A percentile compares a stretch with the other conserved stretches of the same genome.
These are phyloP conservation scores for Malus asiatica DNA, from an alignment of 306 rosid species.

Conservation along the genomic window DNA sequence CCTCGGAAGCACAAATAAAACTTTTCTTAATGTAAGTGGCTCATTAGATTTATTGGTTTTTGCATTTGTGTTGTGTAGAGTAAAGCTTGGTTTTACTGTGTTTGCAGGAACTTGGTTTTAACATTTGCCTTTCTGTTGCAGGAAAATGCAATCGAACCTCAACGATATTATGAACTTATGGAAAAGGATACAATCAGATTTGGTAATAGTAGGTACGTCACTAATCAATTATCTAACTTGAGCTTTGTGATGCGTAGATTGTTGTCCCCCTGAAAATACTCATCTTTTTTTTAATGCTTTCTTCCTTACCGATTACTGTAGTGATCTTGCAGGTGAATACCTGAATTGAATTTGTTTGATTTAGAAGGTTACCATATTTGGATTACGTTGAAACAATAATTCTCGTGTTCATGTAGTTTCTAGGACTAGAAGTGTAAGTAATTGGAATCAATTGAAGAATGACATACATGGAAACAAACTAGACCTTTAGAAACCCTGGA, in stretches of 20 bases:
- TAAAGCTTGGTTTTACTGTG: conserved; percentile 5
- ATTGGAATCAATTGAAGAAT: background rate
- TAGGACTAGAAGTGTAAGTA: no score
- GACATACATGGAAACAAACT: background rate
- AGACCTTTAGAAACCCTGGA: background rate
- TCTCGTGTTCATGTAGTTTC: background rate
- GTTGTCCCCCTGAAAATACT: background rate
- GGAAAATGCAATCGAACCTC: conserved; percentile 86
- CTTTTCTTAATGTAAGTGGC: conserved; percentile 73
- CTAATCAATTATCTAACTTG: conserved; percentile 9
- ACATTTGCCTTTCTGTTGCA: conserved; percentile 32
- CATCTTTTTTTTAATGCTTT: background rate
- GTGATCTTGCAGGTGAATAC: background rate
- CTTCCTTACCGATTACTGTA: background rate
- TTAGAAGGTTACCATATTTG: background rate
- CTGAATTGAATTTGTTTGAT: background rate
- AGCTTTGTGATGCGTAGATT: conserved; percentile 6
- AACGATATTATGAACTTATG: conserved; percentile 86
- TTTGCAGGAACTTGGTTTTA: conserved; percentile 2
- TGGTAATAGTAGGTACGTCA: conserved; percentile 85
- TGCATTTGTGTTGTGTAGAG: conserved; percentile 7
- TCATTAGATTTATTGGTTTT: background rate
- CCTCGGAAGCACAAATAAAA: conserved; percentile 98
- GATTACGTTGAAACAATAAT: background rate
- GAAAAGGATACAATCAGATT: conserved; percentile 86